phyloP scores from a whole-genome alignment of 208 protist species.

The Leptomonas pyrrhocoris region DNA sequence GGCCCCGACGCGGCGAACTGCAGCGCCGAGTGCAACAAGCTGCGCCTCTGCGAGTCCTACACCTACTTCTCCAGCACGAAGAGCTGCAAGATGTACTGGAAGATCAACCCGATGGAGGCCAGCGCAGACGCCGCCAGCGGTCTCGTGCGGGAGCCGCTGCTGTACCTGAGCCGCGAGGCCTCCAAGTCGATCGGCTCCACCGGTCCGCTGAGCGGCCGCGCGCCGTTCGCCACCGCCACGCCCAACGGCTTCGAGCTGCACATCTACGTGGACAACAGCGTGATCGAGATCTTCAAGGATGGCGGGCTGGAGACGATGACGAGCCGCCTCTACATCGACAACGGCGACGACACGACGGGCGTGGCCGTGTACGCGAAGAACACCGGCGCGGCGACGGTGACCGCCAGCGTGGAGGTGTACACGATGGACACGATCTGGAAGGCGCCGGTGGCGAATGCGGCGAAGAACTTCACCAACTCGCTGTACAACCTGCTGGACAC shows the following conservation, averaged over 20 bases:
- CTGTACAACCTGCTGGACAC: conserved; percentile 36
- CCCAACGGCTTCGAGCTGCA: conserved; percentile 36
- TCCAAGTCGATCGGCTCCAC: conserved; percentile 40
- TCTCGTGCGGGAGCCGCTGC: conserved; percentile 37
- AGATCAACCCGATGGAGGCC: conserved; percentile 7
- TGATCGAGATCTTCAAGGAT: conserved; percentile 55
- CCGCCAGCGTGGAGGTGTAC: conserved; percentile 31
- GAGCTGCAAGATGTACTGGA: conserved; percentile 38
- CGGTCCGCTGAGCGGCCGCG: conserved; percentile 36
- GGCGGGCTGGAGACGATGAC: conserved; percentile 43
- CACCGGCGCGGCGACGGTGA: conserved; percentile 15
- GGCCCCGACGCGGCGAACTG: conserved; percentile 20
- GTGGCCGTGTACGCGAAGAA: conserved; percentile 36
- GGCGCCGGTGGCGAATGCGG: conserved; percentile 7
- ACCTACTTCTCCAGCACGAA: conserved; percentile 9
- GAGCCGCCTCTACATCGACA: conserved; percentile 34
- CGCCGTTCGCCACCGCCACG: conserved; percentile 31
- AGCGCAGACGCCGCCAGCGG: conserved; percentile 17
- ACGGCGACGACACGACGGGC: conserved; percentile 22
- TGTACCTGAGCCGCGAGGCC: conserved; percentile 30
- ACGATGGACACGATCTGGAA: conserved; percentile 44
- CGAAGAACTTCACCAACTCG: conserved; percentile 25
- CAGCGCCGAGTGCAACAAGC: conserved; percentile 31
- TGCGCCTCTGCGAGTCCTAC: conserved; percentile 41
- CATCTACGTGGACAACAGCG: conserved; percentile 44